These are phyloP conservation scores for Oenanthe sinensis DNA, from an alignment of 129 eudicot species.

Conservation along the genomic window DNA sequence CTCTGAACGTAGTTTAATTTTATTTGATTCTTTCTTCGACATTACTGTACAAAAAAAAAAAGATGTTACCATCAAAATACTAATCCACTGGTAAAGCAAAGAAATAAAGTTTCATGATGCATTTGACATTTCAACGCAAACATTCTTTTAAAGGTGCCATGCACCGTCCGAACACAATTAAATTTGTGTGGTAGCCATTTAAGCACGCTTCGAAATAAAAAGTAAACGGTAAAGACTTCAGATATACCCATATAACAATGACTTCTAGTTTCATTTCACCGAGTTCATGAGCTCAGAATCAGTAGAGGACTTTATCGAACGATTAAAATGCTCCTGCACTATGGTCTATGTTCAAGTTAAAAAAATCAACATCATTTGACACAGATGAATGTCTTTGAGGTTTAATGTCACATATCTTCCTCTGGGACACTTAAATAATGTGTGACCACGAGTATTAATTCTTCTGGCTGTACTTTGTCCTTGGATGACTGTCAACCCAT, in stretches of 20 bases:
- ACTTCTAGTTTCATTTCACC: too few relatives aligned
- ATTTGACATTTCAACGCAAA: background rate
- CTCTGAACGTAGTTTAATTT: too few relatives aligned
- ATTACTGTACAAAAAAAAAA: too few relatives aligned
- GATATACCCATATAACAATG: background rate
- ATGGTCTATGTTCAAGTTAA: too few relatives aligned
- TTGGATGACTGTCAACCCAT: background rate
- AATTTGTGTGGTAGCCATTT: background rate
- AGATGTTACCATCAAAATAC: background rate
- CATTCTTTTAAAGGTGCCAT: background rate
- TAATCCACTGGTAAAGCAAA: background rate
- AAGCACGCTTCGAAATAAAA: background rate
- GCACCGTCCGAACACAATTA: background rate
- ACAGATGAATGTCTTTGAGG: background rate
- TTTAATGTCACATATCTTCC: background rate
- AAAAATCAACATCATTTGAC: background rate
- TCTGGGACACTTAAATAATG: background rate
- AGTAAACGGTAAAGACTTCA: background rate
- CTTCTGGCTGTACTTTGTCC: background rate
- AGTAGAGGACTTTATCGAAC: too few relatives aligned
- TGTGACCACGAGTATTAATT: background rate
- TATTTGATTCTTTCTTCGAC: too few relatives aligned
- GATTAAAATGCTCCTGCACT: too few relatives aligned
- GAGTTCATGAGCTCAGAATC: too few relatives aligned
- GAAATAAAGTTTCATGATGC: background rate